Percentiles rank a stretch among this genome's conserved stretches.
Evolutionary conservation across 257 asterid species (phyloP).

Genomic region (Catharanthus roseus): DNA sequence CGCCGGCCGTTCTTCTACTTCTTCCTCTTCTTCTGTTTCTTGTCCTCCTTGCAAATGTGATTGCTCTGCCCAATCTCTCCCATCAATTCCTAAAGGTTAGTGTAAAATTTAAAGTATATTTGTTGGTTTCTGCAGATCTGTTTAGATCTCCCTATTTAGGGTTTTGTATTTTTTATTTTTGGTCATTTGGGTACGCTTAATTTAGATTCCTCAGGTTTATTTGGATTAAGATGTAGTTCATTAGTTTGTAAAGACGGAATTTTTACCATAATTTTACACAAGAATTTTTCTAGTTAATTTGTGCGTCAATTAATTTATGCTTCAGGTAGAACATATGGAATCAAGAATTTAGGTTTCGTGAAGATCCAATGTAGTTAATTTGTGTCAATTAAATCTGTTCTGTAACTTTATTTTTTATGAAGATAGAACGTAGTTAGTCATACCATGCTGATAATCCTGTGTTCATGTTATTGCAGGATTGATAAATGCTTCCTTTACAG

Average conservation of each 20-base stretch:
- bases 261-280: background rate
- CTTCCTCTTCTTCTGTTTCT: slow-evolving; percentile 41
- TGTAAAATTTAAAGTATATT: background rate
- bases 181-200: background rate
- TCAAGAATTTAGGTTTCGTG: background rate
- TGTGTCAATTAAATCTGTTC: background rate
- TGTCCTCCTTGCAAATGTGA: slow-evolving; percentile 78
- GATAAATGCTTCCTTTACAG: slow-evolving; percentile 63
- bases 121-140: slow-evolving; percentile 12
- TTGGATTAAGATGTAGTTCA: background rate
- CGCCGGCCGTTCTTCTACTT: slow-evolving; percentile 36
- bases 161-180: background rate
- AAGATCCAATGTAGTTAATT: no score
- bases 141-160: slow-evolving; percentile 10
- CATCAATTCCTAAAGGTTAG: slow-evolving; percentile 59
- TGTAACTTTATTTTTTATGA: background rate
- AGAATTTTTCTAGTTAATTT: background rate
- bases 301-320: no score
- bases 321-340: background rate
- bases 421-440: slow-evolving; percentile 3
- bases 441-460: slow-evolving; percentile 14
- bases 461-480: slow-evolving; percentile 54
- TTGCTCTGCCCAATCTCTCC: slow-evolving; percentile 59
- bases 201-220: background rate
- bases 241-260: background rate